Evolutionary conservation across 805 yeast genomes (phyloP), one percentile per base, ranked within the genome.

Genomic region (Teunomyces panamensis): DNA sequence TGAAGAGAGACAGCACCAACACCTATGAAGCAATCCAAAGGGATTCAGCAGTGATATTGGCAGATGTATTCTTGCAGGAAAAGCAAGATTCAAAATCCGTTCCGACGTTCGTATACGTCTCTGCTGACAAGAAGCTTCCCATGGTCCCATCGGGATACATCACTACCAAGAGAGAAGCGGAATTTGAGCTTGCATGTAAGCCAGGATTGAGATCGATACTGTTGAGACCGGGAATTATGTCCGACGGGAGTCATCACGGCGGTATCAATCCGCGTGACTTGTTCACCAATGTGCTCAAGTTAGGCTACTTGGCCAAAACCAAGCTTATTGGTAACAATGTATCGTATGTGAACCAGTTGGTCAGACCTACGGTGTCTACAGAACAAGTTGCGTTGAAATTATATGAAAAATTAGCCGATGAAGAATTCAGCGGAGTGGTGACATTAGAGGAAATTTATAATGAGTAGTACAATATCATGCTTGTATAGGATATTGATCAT

Each of bases 191-290:
- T 16, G 62, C 72, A 26, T 68, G 78, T 16, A 67, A 71, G n/a
- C 60, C 64, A 2, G 61, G 61, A 1, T 68, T 87, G 20, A 75
- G 92, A 48, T 70, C 85, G 0, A 80, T 90, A 1, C 62, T 86
- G 11, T 52, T 87, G 65, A 75, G 96, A 50, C 97, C 97, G 0
- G 95, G 95, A 0, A 81, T 89, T 56, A 83, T 90, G 90, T 86
- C 69, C 58, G 95, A 88, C 59, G 80, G 73, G 14, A 56, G 53
- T 32, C 58, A 58, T 37, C 53, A 59, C 2, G 53, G 60, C 6
- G 52, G 57, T 5, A 56, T 59, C 29, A 68, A 68, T 42, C 56
- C 56, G 65, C 65, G 88, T 47, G 65, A 69, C 9, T 48, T 68
- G 1, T 50, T 84, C 39, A 77, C 74, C 47, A 51, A 58, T 17